These are phyloP conservation scores for Linnemannia schmuckeri DNA, from an alignment of 192 early-diverging fungal species.

Conservation along the genomic window DNA sequence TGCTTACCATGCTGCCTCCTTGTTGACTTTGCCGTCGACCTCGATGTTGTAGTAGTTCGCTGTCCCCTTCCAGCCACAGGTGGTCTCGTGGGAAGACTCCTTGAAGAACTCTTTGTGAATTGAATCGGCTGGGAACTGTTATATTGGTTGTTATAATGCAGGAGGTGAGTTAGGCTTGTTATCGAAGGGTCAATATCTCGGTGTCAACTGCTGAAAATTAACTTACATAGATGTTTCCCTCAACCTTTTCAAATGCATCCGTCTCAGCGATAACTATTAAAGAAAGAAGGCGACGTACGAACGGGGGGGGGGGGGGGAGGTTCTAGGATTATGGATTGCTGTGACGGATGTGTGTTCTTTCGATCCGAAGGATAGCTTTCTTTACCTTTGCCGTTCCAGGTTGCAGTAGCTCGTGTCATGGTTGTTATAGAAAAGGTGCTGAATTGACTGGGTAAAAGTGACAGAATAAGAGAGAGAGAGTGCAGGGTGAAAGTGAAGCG, in stretches of 20 bases:
- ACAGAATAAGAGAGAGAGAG: not conserved
- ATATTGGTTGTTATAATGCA: too few relatives aligned
- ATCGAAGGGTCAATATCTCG: not conserved
- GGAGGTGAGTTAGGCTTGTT: not conserved
- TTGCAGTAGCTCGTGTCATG: slow-evolving; percentile 4
- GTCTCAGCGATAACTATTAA: slow-evolving; percentile 21
- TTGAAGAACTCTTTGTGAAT: slow-evolving; percentile 15
- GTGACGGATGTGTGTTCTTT: too few relatives aligned
- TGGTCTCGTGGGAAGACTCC: slow-evolving; percentile 14
- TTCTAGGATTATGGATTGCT: too few relatives aligned
- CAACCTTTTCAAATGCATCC: slow-evolving; percentile 11
- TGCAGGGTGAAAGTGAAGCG: too few relatives aligned
- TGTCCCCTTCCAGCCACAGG: slow-evolving; percentile 19
- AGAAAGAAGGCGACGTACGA: not conserved
- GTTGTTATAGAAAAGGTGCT: not conserved
- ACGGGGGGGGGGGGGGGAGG: not conserved
- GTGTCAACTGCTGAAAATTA: not conserved
- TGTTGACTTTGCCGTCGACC: slow-evolving; percentile 17
- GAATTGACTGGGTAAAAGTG: not conserved
- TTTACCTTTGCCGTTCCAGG: slow-evolving; percentile 15
- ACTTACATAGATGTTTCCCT: slow-evolving; percentile 27
- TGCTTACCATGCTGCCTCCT: slow-evolving; percentile 24
- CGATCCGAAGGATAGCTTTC: not conserved
- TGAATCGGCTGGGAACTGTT: slow-evolving; percentile 16
- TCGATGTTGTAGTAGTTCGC: slow-evolving; percentile 12